A percentile compares a stretch with the other conserved stretches of the same genome.
Evolutionary conservation across 352 stramenopile genomes (phyloP).

Genomic region (Phytophthora sp.): DNA sequence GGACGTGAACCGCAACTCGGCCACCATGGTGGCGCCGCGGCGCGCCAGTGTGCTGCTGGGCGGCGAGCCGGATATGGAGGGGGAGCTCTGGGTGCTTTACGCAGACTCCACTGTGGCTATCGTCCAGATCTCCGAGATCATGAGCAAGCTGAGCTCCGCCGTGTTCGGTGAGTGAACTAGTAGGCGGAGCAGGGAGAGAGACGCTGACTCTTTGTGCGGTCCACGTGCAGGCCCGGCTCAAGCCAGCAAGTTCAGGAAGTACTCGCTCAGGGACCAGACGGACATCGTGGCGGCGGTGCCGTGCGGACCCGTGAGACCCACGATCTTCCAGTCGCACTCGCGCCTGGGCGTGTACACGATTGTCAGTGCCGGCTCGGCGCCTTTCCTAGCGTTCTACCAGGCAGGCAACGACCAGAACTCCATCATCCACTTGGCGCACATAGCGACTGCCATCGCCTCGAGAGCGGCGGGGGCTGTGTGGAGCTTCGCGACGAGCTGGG

Average conservation of each 20-base stretch:
- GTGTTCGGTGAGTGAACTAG: conserved; percentile 42
- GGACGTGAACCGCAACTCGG: conserved; percentile 50
- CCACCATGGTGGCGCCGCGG: conserved; percentile 35
- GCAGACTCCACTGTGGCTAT: conserved; percentile 80
- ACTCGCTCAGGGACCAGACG: conserved; percentile 70
- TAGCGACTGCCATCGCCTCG: conserved; percentile 81
- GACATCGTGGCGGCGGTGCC: conserved; percentile 66
- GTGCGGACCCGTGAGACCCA: conserved; percentile 67
- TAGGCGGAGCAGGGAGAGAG: not conserved
- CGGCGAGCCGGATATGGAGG: conserved; percentile 33
- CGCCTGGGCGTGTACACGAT: conserved; percentile 77
- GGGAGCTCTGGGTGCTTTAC: conserved; percentile 83
- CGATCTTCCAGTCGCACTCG: conserved; percentile 85
- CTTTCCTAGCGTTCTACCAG: conserved; percentile 85
- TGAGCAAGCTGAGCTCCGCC: conserved; percentile 51
- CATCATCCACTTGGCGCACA: conserved; percentile 87
- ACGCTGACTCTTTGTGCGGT: not conserved
- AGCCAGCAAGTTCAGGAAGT: conserved; percentile 84
- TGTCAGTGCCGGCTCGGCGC: conserved; percentile 65
- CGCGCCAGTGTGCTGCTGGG: conserved; percentile 35
- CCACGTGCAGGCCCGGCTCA: conserved; percentile 44
- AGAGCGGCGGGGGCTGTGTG: conserved; percentile 77
- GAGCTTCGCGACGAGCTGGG: conserved; percentile 87
- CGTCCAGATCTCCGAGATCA: conserved; percentile 69
- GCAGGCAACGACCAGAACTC: conserved; percentile 87